Percentiles rank a stretch among this genome's conserved stretches.
These are phyloP conservation scores for Cryoendolithus antarcticus DNA, from an alignment of 2,329 filamentous ascomycete genomes.

Conservation along the genomic window DNA sequence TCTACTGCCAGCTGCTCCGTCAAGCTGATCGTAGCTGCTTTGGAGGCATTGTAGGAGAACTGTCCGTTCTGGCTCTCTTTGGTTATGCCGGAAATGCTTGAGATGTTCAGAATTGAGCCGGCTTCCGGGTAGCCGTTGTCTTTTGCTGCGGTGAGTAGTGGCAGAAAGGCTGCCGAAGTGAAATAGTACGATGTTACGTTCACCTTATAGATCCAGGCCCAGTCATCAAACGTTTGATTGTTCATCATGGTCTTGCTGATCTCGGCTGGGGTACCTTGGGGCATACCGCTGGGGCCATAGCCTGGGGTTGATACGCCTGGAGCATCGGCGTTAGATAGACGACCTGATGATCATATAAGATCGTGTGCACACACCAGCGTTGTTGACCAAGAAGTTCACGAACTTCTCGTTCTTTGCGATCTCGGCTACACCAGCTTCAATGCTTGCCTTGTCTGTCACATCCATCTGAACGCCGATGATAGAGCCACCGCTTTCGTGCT, in stretches of 20 bases:
- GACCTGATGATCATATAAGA: not conserved
- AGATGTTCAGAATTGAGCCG: constrained; percentile 34
- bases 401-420: constrained; percentile 19
- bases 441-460: constrained; percentile 21
- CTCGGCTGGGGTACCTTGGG: constrained; percentile 32
- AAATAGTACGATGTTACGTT: constrained; percentile 35
- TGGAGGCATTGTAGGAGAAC: constrained; percentile 37
- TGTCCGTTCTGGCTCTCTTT: constrained; percentile 33
- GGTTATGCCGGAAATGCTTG: constrained; percentile 32
- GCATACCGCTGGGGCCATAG: constrained; percentile 14
- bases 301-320: constrained; percentile 7
- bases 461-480: constrained; percentile 21
- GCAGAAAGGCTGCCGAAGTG: constrained; percentile 33
- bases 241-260: constrained; percentile 44
- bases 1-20: constrained; percentile 44
- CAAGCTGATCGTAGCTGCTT: constrained; percentile 40
- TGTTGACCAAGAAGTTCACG: constrained; percentile 23
- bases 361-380: constrained; percentile 16
- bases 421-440: constrained; percentile 13
- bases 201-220: constrained; percentile 31
- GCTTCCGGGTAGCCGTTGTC: constrained; percentile 30
- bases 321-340: not conserved
- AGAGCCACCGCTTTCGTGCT: constrained; percentile 47
- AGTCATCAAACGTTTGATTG: constrained; percentile 28
- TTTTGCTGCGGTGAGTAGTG: constrained; percentile 29